Conservation (phyloP, 768 basidiomycete species). For the Agaricus bisporus region DNA sequence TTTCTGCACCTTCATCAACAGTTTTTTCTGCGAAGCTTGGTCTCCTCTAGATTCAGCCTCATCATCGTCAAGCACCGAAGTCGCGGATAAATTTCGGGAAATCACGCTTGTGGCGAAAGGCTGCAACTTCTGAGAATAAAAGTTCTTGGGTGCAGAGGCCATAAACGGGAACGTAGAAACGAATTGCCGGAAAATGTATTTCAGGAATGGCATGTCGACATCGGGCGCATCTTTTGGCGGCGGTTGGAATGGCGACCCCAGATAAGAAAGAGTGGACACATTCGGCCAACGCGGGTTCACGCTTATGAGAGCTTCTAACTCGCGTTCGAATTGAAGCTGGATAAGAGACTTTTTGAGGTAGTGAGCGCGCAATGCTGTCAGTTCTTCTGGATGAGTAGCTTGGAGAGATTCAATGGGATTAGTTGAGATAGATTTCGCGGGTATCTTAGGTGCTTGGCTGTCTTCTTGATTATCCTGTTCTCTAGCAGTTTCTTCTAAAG, state of each 20-base stretch:
- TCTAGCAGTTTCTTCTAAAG: background rate
- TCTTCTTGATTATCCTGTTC: background rate
- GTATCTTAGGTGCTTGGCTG: background rate
- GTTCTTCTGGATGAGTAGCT: constrained; percentile 20
- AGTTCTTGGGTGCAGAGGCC: constrained; percentile 78
- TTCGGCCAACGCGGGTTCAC: constrained; percentile 20
- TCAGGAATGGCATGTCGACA: constrained; percentile 81
- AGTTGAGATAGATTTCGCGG: background rate
- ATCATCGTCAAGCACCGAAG: constrained; percentile 45
- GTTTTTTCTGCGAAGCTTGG: constrained; percentile 55
- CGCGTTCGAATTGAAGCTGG: constrained; percentile 76
- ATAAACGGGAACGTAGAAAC: constrained; percentile 95
- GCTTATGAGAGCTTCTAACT: constrained; percentile 64
- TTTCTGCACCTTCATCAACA: constrained; percentile 77
- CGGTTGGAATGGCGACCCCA: constrained; percentile 83
- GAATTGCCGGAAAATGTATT: constrained; percentile 88
- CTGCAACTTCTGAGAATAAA: constrained; percentile 93
- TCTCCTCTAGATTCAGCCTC: constrained; percentile 35
- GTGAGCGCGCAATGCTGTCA: constrained; percentile 89
- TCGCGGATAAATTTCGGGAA: constrained; percentile 67
- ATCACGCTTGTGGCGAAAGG: constrained; percentile 85
- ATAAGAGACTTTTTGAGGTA: constrained; percentile 97
- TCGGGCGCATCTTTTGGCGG: constrained; percentile 50
- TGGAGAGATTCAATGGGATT: constrained; percentile 5
- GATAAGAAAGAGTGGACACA: constrained; percentile 70